Percentiles rank a stretch among this genome's conserved stretches.
Evolutionary conservation across 176 grass and related monocot genomes (phyloP).

Genomic region (Chrysopogon serrulatus): DNA sequence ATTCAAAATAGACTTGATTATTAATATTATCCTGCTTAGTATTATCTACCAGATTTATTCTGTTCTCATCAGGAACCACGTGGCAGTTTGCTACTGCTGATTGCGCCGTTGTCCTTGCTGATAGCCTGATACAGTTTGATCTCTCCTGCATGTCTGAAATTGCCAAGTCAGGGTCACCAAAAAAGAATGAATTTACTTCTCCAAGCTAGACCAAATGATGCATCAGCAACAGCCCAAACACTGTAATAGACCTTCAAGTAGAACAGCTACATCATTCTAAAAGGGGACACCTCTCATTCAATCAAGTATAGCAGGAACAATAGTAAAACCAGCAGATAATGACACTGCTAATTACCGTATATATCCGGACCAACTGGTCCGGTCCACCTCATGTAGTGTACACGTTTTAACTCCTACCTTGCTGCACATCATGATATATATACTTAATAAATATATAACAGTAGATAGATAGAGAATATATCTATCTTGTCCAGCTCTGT

Average conservation of each 20-base stretch:
- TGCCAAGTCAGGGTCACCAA: no score
- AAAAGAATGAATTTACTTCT: background rate
- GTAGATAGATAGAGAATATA: background rate
- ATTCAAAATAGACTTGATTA: background rate
- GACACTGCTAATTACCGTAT: background rate
- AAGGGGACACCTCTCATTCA: background rate
- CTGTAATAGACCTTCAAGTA: background rate
- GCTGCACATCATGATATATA: background rate
- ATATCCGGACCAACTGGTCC: background rate
- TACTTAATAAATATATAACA: background rate
- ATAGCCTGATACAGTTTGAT: background rate
- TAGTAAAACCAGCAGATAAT: background rate
- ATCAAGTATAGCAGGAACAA: background rate
- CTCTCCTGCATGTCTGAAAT: background rate
- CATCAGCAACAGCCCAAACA: background rate
- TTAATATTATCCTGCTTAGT: background rate
- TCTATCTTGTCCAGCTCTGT: background rate
- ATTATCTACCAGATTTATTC: background rate
- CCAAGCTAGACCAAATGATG: background rate
- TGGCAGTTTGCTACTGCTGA: background rate
- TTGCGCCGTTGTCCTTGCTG: background rate
- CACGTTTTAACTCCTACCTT: conserved; percentile 12
- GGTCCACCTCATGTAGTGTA: background rate
- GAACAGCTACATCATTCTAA: background rate
- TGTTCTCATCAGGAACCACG: background rate